Evolutionary conservation across 176 grass and related monocot genomes (phyloP).

Genomic region (Bolboschoenus planiculmis): DNA sequence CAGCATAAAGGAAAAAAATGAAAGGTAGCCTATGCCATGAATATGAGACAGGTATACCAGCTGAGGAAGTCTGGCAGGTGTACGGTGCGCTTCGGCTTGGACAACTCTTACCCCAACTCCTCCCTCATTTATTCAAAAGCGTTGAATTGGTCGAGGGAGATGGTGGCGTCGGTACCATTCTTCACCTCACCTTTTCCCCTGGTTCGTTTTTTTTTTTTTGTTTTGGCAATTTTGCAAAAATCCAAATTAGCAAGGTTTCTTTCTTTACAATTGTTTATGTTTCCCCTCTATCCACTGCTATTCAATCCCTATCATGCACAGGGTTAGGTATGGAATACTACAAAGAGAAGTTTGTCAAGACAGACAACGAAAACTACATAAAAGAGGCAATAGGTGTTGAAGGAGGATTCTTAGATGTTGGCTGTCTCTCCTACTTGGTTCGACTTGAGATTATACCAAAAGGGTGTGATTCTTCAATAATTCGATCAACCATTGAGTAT

Average conservation of each 20-base stretch:
- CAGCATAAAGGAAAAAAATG: neutral
- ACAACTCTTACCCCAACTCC: constrained; percentile 6
- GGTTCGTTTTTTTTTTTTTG: constrained; percentile 8
- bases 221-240: neutral
- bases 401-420: constrained; percentile 14
- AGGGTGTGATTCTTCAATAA: neutral
- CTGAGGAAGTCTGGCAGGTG: constrained; percentile 22
- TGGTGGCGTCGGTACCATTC: constrained; percentile 29
- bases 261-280: neutral
- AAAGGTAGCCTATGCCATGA: constrained; percentile 21
- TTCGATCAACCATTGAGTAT: constrained; percentile 26
- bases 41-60: neutral
- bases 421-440: constrained; percentile 25
- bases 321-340: neutral
- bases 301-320: neutral
- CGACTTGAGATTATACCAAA: constrained; percentile 20
- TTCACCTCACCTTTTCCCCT: constrained; percentile 10
- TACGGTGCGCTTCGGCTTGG: neutral
- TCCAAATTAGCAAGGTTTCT: neutral
- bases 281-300: neutral
- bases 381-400: constrained; percentile 24
- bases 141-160: constrained; percentile 25
- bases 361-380: constrained; percentile 21
- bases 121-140: constrained; percentile 20
- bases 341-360: constrained; percentile 30